phyloP scores from a whole-genome alignment of 2,329 filamentous ascomycete species.

The Alternaria arbusti region DNA sequence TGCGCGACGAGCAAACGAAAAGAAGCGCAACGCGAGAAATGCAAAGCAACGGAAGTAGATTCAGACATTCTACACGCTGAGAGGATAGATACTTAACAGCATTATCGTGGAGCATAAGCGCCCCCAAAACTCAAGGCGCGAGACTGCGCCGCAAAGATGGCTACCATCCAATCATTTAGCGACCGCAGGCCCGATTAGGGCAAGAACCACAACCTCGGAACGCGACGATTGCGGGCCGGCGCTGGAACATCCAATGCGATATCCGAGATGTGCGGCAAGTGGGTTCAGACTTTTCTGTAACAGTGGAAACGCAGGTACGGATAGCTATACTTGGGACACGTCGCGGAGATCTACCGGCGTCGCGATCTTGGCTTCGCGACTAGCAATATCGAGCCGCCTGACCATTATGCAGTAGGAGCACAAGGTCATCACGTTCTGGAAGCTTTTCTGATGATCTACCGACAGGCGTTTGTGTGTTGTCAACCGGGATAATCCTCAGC shows the following conservation, averaged over 20 bases:
- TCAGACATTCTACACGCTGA: slow-evolving; percentile 1
- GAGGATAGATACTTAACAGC: slow-evolving; percentile 9
- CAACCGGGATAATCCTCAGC: neutral
- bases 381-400: neutral
- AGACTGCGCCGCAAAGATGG: slow-evolving; percentile 6
- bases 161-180: slow-evolving; percentile 10
- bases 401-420: neutral
- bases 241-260: neutral
- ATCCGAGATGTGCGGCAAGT: slow-evolving; percentile 1
- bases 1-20: neutral
- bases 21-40: neutral
- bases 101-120: slow-evolving; percentile 5
- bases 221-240: neutral
- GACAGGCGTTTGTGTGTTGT: neutral
- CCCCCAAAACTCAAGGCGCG: slow-evolving; percentile 9
- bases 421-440: neutral
- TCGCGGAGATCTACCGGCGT: neutral
- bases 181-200: slow-evolving; percentile 2
- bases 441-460: neutral
- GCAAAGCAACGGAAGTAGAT: neutral
- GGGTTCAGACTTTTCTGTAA: neutral
- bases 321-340: slow-evolving; percentile 3
- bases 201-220: neutral
- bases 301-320: neutral
- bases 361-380: neutral